Evolutionary conservation across 2,329 filamentous ascomycete genomes (phyloP), one percentile per base, ranked within the genome.

Genomic region (Aureobasidium sp.): DNA sequence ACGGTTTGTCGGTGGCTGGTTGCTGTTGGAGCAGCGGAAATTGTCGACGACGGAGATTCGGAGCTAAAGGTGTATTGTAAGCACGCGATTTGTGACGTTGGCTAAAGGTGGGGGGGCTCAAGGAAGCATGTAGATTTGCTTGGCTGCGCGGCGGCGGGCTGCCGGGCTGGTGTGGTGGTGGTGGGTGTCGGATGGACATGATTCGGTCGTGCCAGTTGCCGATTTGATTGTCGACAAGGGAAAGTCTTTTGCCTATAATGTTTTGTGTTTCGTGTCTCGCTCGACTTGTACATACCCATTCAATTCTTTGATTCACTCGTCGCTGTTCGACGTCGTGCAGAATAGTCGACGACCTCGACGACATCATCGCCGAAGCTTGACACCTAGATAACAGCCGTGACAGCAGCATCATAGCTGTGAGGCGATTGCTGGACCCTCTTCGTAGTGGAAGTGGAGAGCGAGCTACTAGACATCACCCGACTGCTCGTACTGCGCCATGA

Each of bases 401-500:
- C 27, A 20, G 15, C 27, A 20, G 32, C 46, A 46, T 51, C n/a
- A 23, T 51, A 51, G 48, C 48, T 51, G 48, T n/a, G n/a, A 51
- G 32, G 48, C 27, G 9, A 13, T 36, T 36, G 29, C 50, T 8
- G 39, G 47, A 34, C 47, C 12, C 27, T 48, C 20, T 32, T 32
- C 29, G 5, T 8, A 8, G 29, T 10, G 3, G 26, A 32, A 48
- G 27, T 32, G 48, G 48, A 37, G 23, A 39, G 50, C n/a, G 2
- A 39, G 13, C 50, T 32, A 27, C 26, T 23, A 37, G 10, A 52
- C 50, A 52, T 32, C 51, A 55, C 36, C 36, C 51, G 51, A 42
- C 15, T 42, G 37, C 32, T 55, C 46, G 17, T 15, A 10, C 20
- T 27, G n/a, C 39, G 42, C 12, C 65, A 79, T 79, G 77, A 68